Base-by-base conservation (phyloP, 805 yeast genomes). In the Lipomyces anomalus region DNA sequence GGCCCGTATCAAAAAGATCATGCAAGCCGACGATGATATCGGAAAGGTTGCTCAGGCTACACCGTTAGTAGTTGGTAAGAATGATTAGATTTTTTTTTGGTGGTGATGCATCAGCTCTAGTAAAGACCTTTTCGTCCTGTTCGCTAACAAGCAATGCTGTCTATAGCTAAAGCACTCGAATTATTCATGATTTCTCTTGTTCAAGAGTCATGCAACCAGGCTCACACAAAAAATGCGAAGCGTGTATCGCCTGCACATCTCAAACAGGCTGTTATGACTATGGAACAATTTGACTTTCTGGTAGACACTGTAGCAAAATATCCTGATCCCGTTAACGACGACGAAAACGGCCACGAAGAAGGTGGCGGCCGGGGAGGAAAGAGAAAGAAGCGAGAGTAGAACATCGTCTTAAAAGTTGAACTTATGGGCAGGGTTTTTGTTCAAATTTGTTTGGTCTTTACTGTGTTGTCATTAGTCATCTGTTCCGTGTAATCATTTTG, bases 41-140 rank as follows among this genome's bases (percentile, higher is more conserved):
- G 99, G 99, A 2, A 92, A 92, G 62, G 97, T 92, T 4, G 96
- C 98, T 3, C 97, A 89, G 61, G 97, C 96, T 1, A 94, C 99
- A 2, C 99, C 99, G 0, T 84, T 90, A n/a, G 90, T 90, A 16
- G 95, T 92, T 6, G 37, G 37, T 34, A 34, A 34, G 37, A 13
- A 28, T 13, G 16, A 28, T 13, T 13, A 16, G 13, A 28, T 13
- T 28, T 28, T 28, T 16, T 13, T 28, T 13, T 28, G 13, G 13
- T 28, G n/a, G n/a, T n/a, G n/a, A n/a, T n/a, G n/a, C n/a, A n/a
- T n/a, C n/a, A n/a, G n/a, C n/a, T n/a, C n/a, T n/a, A n/a, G n/a
- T n/a, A n/a, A n/a, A n/a, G n/a, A n/a, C n/a, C n/a, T n/a, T n/a
- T n/a, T n/a, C n/a, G n/a, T n/a, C n/a, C n/a, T n/a, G n/a, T 26